phyloP scores from a whole-genome alignment of 495 filamentous ascomycete genomes.

The Usnea hakonensis region DNA sequence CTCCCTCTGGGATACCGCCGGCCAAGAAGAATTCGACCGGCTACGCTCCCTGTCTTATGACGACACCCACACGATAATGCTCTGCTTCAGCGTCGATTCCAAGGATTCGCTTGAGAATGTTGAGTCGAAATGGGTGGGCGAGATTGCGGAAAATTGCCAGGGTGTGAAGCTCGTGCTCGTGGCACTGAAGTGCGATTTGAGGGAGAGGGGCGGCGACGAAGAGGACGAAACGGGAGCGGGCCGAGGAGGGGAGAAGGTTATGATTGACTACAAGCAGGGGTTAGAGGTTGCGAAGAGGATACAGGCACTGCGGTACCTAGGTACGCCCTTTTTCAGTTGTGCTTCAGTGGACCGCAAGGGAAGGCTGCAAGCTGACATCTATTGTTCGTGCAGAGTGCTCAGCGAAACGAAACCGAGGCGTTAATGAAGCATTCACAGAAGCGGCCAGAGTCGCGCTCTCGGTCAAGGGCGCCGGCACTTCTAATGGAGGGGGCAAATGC shows the following conservation, averaged over 20 bases:
- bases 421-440: constrained; percentile 97
- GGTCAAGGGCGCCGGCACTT: constrained; percentile 53
- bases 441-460: constrained; percentile 92
- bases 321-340: constrained; percentile 36
- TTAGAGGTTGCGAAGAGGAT: constrained; percentile 89
- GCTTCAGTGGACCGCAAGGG: background rate
- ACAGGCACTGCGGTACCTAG: constrained; percentile 77
- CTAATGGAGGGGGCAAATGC: constrained; percentile 47
- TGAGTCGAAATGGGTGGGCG: constrained; percentile 93
- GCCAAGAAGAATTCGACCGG: constrained; percentile 98
- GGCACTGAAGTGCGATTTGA: constrained; percentile 91
- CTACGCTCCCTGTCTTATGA: constrained; percentile 93
- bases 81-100: constrained; percentile 95
- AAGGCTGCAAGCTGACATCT: background rate
- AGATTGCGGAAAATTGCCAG: constrained; percentile 95
- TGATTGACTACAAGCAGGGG: constrained; percentile 88
- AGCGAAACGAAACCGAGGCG: constrained; percentile 91
- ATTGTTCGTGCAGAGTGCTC: constrained; percentile 65
- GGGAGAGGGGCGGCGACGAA: constrained; percentile 58
- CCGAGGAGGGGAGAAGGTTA: constrained; percentile 42
- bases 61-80: constrained; percentile 96
- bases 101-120: constrained; percentile 97
- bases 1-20: constrained; percentile 95
- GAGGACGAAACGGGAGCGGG: constrained; percentile 46
- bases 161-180: constrained; percentile 93